phyloP scores from a whole-genome alignment of 345 rosid species.

The Hirschfeldia incana region DNA sequence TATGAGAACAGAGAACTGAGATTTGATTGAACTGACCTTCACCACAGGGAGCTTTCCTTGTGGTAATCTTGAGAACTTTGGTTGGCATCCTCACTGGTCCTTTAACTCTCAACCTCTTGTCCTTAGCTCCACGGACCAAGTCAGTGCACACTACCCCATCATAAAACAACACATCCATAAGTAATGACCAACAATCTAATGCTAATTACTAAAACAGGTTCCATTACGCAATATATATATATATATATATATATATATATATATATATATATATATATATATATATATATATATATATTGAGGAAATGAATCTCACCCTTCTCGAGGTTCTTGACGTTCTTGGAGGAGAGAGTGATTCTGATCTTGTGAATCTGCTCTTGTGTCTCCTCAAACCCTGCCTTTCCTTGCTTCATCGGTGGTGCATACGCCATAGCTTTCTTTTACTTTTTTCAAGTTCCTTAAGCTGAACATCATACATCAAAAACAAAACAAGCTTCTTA shows the following conservation, averaged over 20 bases:
- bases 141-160: constrained; percentile 47
- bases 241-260: too few species aligned
- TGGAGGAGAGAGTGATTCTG: constrained; percentile 75
- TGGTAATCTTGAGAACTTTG: constrained; percentile 56
- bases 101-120: constrained; percentile 55
- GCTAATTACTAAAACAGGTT: neutral
- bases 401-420: constrained; percentile 50
- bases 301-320: constrained; percentile 44
- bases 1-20: neutral
- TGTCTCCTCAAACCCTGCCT: constrained; percentile 65
- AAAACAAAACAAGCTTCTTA: neutral
- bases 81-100: constrained; percentile 67
- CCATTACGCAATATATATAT: neutral
- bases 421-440: constrained; percentile 44
- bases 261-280: too few species aligned
- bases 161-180: neutral
- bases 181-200: neutral
- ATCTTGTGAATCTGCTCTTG: constrained; percentile 71
- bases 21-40: constrained; percentile 45
- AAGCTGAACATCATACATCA: neutral
- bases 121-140: constrained; percentile 61
- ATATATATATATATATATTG: too few species aligned
- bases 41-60: constrained; percentile 59
- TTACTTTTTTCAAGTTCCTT: neutral
- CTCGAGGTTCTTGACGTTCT: constrained; percentile 71